phyloP scores from a whole-genome alignment of 2,329 filamentous ascomycete species.

The Fusarium papillatum region DNA sequence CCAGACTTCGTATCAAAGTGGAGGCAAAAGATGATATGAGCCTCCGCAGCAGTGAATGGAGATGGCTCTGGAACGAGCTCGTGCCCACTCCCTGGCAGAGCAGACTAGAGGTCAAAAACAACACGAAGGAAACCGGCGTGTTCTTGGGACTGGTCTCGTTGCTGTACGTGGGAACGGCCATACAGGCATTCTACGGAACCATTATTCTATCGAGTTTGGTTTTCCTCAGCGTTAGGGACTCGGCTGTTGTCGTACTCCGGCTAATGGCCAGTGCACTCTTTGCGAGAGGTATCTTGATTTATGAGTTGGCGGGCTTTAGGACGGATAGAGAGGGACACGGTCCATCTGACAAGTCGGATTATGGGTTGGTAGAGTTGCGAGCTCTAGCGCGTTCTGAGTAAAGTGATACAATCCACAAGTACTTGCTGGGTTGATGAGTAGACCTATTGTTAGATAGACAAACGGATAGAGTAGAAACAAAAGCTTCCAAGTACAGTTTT shows the following conservation, averaged over 20 bases:
- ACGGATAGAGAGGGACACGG: background rate
- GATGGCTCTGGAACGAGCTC: background rate
- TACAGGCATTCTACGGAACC: constrained; percentile 30
- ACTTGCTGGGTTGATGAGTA: background rate
- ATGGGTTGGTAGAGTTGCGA: background rate
- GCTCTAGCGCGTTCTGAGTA: background rate
- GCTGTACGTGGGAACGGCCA: constrained; percentile 22
- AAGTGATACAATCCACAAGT: background rate
- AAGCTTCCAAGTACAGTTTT: background rate
- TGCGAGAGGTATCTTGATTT: constrained; percentile 19
- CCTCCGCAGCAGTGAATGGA: background rate
- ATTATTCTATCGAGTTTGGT: constrained; percentile 30
- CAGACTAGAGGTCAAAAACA: background rate
- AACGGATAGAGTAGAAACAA: accelerated
- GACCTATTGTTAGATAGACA: background rate
- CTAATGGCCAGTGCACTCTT: constrained; percentile 25
- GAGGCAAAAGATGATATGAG: background rate
- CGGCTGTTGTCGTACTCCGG: constrained; percentile 21
- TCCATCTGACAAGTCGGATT: background rate
- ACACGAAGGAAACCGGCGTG: background rate
- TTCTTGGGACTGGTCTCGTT: constrained; percentile 18
- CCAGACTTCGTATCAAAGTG: constrained; percentile 5
- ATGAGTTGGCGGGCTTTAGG: constrained; percentile 21
- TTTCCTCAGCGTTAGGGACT: constrained; percentile 31
- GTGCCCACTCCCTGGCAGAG: constrained; percentile 14